These are phyloP conservation scores for Picea sitchensis DNA, from an alignment of 75 land plant genomes.

Conservation along the genomic window DNA sequence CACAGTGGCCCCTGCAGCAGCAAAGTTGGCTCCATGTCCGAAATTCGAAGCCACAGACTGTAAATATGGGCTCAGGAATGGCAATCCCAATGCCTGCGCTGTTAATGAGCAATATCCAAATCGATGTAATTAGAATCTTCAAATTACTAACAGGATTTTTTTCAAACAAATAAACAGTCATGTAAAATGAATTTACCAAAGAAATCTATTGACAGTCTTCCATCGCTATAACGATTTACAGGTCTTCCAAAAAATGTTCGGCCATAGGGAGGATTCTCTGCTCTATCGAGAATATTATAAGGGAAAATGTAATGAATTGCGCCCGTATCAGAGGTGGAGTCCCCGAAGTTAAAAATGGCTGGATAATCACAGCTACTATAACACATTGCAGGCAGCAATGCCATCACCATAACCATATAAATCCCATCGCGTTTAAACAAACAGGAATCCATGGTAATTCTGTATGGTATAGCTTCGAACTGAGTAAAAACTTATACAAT, in stretches of 20 bases:
- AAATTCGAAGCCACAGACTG: conserved; percentile 53
- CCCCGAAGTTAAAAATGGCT: conserved; percentile 34
- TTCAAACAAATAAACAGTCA: too few species aligned
- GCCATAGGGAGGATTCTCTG: conserved; percentile 29
- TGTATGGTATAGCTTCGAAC: too few species aligned
- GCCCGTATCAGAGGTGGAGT: conserved; percentile 32
- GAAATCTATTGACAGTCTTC: conserved; percentile 31
- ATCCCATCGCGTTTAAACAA: too few species aligned
- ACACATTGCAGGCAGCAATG: not conserved
- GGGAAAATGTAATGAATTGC: conserved; percentile 25
- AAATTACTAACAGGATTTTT: too few species aligned
- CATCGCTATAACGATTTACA: conserved; percentile 27
- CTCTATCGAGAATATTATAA: conserved; percentile 8
- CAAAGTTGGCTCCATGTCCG: conserved; percentile 72
- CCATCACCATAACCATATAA: too few species aligned
- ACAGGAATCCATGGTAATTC: too few species aligned
- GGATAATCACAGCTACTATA: conserved; percentile 19
- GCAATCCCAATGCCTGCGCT: conserved; percentile 24
- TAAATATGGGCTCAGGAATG: conserved; percentile 49
- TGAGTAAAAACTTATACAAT: too few species aligned
- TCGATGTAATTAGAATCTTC: too few species aligned
- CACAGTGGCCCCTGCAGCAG: conserved; percentile 60
- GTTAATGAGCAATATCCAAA: too few species aligned
- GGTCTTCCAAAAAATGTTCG: conserved; percentile 30
- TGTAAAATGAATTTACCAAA: not conserved